Base-by-base conservation (phyloP, 2,329 filamentous ascomycete species). In the Allantophomopsis cytisporea region DNA sequence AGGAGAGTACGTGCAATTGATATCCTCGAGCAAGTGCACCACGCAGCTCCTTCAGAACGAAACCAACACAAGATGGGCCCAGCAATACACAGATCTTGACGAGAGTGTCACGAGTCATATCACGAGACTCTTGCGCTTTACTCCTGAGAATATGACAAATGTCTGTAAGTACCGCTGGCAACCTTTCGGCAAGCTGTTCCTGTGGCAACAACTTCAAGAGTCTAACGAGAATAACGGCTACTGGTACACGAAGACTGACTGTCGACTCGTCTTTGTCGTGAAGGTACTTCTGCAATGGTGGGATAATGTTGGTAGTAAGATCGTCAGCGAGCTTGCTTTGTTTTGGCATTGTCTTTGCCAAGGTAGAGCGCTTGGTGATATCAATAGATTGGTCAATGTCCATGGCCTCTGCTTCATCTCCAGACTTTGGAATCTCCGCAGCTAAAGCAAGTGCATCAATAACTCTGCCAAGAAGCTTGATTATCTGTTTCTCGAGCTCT, bases 191-290 rank as follows among this genome's bases (percentile, higher is more conserved):
- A 54, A 94, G 75, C 37, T 85, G 74, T 6, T 79, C 67, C 36
- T 75, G 64, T 0, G 91, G 83, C 17, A 98, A 69, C 14, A 94
- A 64, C 43, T 82, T 83, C 39, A 98, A 65, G 13, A 96, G 69
- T 59, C 94, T 94, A 44, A 94, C 82, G 34, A 89, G 75, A 20
- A 91, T 86, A 30, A 95, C 75, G 18, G 87, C 88, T 5, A 94
- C 82, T 1, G 89, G 88, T 28, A 95, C 81, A 57, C 91, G 84
- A 39, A 91, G 75, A 61, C 88, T 94, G 58, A 98, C 89, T 37
- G 87, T 88, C 1, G 86, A 80, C 56, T 98, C 91, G 46, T 96
- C 85, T 58, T 95, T 96, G 51, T 94, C 80, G 51, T 95, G 88
- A 20, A 96, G 72, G 54, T 94, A 91, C 35, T 77, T 74, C n/a